These are phyloP conservation scores for Symbiodinium pilosum DNA, from an alignment of 73 alveolate genomes.

Conservation along the genomic window DNA sequence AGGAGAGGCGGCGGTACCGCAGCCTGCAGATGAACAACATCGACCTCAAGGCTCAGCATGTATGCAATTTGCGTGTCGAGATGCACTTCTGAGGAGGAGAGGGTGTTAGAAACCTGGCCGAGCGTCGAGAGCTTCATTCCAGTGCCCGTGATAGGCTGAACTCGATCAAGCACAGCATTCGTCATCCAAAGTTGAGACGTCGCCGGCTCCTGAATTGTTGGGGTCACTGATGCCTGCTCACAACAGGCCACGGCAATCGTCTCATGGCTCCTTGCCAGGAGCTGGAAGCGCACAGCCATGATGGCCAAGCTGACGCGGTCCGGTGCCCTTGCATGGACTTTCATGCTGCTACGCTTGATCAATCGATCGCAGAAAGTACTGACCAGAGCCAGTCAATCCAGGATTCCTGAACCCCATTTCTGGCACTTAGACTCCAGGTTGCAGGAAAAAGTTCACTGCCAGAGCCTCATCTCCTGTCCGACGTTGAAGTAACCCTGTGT, in stretches of 20 bases:
- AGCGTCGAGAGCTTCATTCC: neutral
- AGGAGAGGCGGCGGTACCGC: slow-evolving; percentile 79
- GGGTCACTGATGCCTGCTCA: neutral
- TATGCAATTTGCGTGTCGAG: no score
- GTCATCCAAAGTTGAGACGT: slow-evolving; percentile 38
- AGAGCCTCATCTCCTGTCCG: neutral
- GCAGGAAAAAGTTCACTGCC: slow-evolving; percentile 21
- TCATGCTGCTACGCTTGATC: neutral
- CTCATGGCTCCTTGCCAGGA: neutral
- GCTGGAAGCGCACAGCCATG: slow-evolving; percentile 88
- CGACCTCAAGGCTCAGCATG: slow-evolving; percentile 60
- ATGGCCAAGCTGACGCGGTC: slow-evolving; percentile 58
- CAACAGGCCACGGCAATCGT: no score
- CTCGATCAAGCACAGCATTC: slow-evolving; percentile 75
- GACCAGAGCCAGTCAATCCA: neutral
- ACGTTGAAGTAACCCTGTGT: neutral
- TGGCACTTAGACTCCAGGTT: neutral
- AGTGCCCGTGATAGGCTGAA: slow-evolving; percentile 25
- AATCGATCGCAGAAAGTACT: neutral
- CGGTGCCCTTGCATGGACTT: neutral
- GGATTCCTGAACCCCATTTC: no score
- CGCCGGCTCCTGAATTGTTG: neutral
- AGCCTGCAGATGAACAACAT: slow-evolving; percentile 53
- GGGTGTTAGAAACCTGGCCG: no score
- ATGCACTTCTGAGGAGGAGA: no score